A percentile compares a stretch with the other conserved stretches of the same genome.
These are phyloP conservation scores for Leishmania guyanensis DNA, from an alignment of 208 protist species.

Conservation along the genomic window DNA sequence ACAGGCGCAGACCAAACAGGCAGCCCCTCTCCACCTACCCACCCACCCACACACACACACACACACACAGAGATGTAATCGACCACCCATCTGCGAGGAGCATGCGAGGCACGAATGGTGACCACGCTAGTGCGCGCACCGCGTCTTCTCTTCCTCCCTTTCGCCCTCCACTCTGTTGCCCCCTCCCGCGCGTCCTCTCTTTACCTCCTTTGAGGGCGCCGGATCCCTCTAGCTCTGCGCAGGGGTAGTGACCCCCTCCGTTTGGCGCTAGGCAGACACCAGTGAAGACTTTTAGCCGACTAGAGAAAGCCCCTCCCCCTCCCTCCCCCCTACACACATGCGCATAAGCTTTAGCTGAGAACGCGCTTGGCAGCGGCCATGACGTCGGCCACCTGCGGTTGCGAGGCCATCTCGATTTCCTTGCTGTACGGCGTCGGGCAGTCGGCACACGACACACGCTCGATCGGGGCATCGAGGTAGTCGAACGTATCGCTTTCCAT, in stretches of 20 bases:
- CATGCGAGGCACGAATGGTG: neutral
- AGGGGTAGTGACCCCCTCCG: too few species aligned
- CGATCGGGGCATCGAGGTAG: slow-evolving; percentile 96
- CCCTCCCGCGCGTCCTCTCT: neutral
- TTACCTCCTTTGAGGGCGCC: neutral
- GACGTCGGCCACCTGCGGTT: slow-evolving; percentile 85
- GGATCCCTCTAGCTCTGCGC: too few species aligned
- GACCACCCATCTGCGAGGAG: neutral
- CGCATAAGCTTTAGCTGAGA: slow-evolving; percentile 47
- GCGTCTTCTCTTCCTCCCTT: neutral
- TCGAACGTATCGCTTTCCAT: slow-evolving; percentile 98
- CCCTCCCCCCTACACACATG: neutral
- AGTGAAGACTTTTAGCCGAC: neutral
- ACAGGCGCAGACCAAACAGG: neutral
- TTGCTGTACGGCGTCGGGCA: slow-evolving; percentile 98
- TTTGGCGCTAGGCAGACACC: neutral
- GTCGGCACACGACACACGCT: slow-evolving; percentile 96
- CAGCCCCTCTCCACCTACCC: neutral
- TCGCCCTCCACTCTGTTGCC: neutral
- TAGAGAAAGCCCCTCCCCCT: neutral
- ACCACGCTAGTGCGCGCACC: neutral
- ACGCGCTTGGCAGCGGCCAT: slow-evolving; percentile 77
- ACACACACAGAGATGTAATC: neutral
- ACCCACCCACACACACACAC: neutral
- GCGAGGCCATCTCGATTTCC: slow-evolving; percentile 91